These are phyloP conservation scores for Neurospora sublineolata DNA, from an alignment of 495 filamentous ascomycete genomes.

Conservation along the genomic window DNA sequence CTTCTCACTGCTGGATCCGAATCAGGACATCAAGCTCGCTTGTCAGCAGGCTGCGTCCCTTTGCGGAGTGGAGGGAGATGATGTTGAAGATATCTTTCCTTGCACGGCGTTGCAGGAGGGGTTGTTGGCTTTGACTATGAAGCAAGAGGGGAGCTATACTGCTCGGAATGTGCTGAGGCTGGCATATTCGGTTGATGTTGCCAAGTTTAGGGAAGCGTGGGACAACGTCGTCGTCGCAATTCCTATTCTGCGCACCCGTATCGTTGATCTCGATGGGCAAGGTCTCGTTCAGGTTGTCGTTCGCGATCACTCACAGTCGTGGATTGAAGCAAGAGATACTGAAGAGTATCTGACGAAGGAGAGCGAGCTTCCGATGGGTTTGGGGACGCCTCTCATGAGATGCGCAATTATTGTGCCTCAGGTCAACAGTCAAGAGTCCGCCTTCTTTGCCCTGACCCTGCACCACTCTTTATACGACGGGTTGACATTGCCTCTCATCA, in stretches of 20 bases:
- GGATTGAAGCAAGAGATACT: background rate
- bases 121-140: constrained; percentile 36
- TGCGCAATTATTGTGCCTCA: constrained; percentile 32
- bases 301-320: background rate
- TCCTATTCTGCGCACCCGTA: constrained; percentile 45
- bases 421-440: constrained; percentile 28
- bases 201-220: constrained; percentile 44
- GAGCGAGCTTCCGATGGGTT: constrained; percentile 34
- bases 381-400: constrained; percentile 42
- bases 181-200: constrained; percentile 29
- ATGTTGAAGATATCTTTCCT: constrained; percentile 47
- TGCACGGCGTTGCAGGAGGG: constrained; percentile 57
- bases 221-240: constrained; percentile 35
- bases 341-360: constrained; percentile 31
- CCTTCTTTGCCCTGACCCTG: constrained; percentile 47
- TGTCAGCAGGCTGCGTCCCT: constrained; percentile 30
- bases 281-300: constrained; percentile 42
- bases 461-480: constrained; percentile 63
- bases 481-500: constrained; percentile 47
- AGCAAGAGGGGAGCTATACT: constrained; percentile 41
- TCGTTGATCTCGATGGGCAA: constrained; percentile 36
- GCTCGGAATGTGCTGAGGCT: constrained; percentile 39
- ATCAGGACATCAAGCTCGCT: background rate
- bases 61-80: constrained; percentile 29
- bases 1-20: constrained; percentile 5